These are phyloP conservation scores for Polygonum maritimum DNA, from an alignment of 148 eudicot species.

Conservation along the genomic window DNA sequence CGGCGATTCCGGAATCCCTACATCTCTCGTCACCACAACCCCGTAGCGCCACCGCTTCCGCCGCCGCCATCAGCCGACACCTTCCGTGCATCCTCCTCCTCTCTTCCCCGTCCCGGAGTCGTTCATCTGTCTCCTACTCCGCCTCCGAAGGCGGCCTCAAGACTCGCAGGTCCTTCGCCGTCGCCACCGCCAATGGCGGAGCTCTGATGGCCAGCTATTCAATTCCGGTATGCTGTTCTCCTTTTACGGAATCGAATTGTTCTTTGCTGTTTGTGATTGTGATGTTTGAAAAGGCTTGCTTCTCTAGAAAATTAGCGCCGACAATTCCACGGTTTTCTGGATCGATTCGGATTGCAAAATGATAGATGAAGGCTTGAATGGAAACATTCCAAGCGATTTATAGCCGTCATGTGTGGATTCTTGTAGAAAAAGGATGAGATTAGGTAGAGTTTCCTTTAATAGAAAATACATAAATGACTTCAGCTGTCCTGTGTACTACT, in stretches of 20 bases:
- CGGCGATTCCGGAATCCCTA: slow-evolving; percentile 20
- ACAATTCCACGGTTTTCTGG: neutral
- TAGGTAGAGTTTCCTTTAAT: neutral
- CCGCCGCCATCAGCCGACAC: slow-evolving; percentile 8
- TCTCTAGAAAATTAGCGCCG: neutral
- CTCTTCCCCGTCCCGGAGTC: neutral
- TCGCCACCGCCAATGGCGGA: slow-evolving; percentile 12
- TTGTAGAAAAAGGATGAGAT: neutral
- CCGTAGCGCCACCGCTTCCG: slow-evolving; percentile 14
- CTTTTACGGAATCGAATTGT: neutral
- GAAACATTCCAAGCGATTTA: neutral
- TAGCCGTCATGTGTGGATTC: neutral
- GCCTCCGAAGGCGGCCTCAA: slow-evolving; percentile 3
- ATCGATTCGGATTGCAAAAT: neutral
- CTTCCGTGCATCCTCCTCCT: slow-evolving; percentile 16
- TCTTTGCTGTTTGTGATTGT: neutral
- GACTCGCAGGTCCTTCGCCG: slow-evolving; percentile 17
- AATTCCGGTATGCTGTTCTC: slow-evolving; percentile 16
- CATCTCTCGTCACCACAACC: slow-evolving; percentile 14
- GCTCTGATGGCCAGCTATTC: slow-evolving; percentile 18
- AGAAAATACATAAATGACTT: neutral
- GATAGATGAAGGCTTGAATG: neutral
- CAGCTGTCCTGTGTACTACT: neutral
- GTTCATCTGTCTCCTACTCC: slow-evolving; percentile 4
- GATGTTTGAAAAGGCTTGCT: neutral